Conservation (phyloP, 2,329 filamentous ascomycete genomes). For the Atkinsonella hypoxylon region DNA sequence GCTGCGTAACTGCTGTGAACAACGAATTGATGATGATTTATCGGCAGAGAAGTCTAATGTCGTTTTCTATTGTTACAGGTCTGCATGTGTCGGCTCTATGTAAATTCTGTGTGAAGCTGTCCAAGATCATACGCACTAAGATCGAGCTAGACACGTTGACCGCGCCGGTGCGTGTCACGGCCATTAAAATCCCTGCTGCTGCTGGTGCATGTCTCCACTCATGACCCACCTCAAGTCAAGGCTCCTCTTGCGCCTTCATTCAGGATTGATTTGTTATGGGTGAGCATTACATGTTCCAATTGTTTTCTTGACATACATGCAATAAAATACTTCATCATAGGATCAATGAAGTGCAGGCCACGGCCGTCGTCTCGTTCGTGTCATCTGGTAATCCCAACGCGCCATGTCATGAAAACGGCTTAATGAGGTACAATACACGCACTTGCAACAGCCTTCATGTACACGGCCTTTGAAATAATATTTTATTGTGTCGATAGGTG, state of each 20-base stretch:
- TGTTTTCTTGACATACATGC: not conserved
- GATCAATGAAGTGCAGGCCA: not conserved
- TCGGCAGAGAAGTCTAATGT: too few species aligned
- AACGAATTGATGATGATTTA: too few species aligned
- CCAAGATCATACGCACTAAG: not conserved
- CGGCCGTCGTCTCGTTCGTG: not conserved
- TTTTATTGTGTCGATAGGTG: slow-evolving; percentile 18
- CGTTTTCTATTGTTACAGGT: too few species aligned
- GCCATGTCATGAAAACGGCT: not conserved
- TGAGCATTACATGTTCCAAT: not conserved
- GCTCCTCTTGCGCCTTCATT: not conserved
- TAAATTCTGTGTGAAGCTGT: too few species aligned
- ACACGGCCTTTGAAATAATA: not conserved
- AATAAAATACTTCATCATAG: not conserved
- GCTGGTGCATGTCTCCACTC: not conserved
- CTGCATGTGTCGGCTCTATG: too few species aligned
- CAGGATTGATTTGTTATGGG: not conserved
- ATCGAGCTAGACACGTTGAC: slow-evolving; percentile 1
- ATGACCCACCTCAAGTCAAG: not conserved
- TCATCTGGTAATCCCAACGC: not conserved
- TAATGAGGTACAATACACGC: not conserved
- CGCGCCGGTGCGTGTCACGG: not conserved
- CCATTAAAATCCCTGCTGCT: slow-evolving; percentile 1
- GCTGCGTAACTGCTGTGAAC: too few species aligned
- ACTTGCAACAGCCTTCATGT: not conserved